Evolutionary conservation across 2,329 filamentous ascomycete species (phyloP).

Genomic region (Aspergillus latus): DNA sequence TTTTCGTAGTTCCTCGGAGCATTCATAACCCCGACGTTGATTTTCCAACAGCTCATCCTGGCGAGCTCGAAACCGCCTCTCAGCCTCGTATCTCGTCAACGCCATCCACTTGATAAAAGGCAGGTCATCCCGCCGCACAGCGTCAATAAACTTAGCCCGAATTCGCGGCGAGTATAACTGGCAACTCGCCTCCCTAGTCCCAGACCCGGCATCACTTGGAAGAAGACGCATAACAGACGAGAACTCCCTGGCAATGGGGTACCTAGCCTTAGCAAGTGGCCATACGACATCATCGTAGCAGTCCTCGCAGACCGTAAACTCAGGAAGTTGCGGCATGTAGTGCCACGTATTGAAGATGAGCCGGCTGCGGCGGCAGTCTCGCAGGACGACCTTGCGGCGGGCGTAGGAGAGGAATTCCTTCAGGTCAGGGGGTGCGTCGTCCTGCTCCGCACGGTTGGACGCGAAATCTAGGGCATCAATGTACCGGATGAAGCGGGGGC

Average conservation of each 20-base stretch:
- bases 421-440: conserved; percentile 51
- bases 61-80: conserved; percentile 59
- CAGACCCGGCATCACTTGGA: conserved; percentile 48
- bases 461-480: conserved; percentile 57
- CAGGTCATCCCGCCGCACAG: conserved; percentile 66
- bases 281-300: conserved; percentile 80
- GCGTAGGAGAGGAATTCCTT: conserved; percentile 64
- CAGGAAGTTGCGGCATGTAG: conserved; percentile 69
- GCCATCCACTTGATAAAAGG: conserved; percentile 64
- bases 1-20: conserved; percentile 48
- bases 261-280: conserved; percentile 59
- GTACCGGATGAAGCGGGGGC: conserved; percentile 57
- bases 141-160: conserved; percentile 68
- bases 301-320: conserved; percentile 82
- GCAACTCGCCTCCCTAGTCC: conserved; percentile 55
- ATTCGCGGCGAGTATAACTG: conserved; percentile 80
- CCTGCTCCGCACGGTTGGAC: conserved; percentile 43
- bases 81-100: conserved; percentile 57
- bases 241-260: conserved; percentile 64
- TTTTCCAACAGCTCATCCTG: conserved; percentile 56
- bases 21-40: conserved; percentile 59
- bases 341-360: conserved; percentile 71
- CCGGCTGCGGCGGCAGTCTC: conserved; percentile 67
- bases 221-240: conserved; percentile 60
- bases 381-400: conserved; percentile 56